Evolutionary conservation across 345 rosid genomes (phyloP).

Genomic region (Dipteronia dyeriana): DNA sequence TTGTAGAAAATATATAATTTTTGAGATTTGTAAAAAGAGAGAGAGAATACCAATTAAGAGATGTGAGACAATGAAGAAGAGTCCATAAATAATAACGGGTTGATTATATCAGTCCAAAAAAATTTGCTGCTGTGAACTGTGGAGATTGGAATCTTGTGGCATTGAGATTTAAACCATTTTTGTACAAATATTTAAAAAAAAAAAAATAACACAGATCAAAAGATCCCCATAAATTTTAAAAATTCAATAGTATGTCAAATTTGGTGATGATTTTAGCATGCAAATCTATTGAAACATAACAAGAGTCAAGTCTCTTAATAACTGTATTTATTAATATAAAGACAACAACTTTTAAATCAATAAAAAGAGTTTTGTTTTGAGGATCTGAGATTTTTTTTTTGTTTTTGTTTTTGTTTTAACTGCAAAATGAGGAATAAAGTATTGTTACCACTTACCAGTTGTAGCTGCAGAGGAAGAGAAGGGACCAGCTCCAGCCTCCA

Average conservation of each 20-base stretch:
- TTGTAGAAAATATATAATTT: background rate
- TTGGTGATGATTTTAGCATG: conserved; percentile 2
- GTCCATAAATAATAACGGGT: conserved; percentile 13
- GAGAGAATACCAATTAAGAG: background rate
- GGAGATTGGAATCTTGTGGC: conserved; percentile 31
- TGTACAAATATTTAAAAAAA: background rate
- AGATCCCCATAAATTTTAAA: background rate
- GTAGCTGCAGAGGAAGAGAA: conserved; percentile 1
- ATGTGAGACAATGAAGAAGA: conserved; percentile 17
- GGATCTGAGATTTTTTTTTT: background rate
- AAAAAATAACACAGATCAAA: background rate
- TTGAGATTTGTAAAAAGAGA: background rate
- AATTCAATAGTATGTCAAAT: background rate
- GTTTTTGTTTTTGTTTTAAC: background rate
- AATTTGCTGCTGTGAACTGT: background rate
- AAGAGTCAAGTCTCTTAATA: too few relatives aligned
- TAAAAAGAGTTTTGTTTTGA: background rate
- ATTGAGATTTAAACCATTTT: background rate
- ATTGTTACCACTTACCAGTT: conserved; percentile 2
- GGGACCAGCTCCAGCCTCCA: background rate
- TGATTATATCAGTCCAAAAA: conserved; percentile 26
- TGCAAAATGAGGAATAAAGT: background rate
- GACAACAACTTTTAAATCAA: background rate
- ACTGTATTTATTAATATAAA: background rate
- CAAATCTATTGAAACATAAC: background rate